These are phyloP conservation scores for Orychophragmus violaceus DNA, from an alignment of 345 rosid genomes.

Conservation along the genomic window DNA sequence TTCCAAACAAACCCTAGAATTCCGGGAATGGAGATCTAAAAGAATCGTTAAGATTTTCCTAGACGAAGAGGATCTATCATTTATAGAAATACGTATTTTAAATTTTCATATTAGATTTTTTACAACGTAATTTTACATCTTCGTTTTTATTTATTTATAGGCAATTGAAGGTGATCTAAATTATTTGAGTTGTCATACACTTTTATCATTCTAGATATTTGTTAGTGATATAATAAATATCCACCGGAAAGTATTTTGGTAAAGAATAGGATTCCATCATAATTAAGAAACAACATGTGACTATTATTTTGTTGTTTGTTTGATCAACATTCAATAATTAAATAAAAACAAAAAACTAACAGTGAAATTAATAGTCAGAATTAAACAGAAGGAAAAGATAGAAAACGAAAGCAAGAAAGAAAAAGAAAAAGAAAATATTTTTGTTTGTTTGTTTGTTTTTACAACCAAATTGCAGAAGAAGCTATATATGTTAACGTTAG, in stretches of 20 bases:
- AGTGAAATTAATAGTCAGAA: neutral
- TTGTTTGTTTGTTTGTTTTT: no score
- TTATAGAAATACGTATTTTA: neutral
- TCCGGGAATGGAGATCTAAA: neutral
- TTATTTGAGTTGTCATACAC: neutral
- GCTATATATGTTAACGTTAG: constrained; percentile 26
- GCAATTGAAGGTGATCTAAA: neutral
- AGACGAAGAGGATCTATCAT: neutral
- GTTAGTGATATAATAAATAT: neutral
- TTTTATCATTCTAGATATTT: neutral
- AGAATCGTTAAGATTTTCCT: neutral
- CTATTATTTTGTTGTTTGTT: constrained; percentile 2
- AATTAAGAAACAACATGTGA: constrained; percentile 14
- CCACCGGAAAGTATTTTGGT: neutral
- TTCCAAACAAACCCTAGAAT: constrained; percentile 14
- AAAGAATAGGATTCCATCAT: neutral
- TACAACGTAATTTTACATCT: neutral
- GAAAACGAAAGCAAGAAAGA: constrained; percentile 14
- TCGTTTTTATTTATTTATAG: neutral
- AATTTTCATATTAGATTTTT: neutral
- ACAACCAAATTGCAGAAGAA: constrained; percentile 10
- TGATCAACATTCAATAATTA: neutral
- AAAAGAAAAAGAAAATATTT: neutral
- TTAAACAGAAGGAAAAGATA: constrained; percentile 5
- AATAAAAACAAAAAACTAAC: neutral